Evolutionary conservation across 208 protist genomes (phyloP).

Genomic region (Trypanosoma congolense): DNA sequence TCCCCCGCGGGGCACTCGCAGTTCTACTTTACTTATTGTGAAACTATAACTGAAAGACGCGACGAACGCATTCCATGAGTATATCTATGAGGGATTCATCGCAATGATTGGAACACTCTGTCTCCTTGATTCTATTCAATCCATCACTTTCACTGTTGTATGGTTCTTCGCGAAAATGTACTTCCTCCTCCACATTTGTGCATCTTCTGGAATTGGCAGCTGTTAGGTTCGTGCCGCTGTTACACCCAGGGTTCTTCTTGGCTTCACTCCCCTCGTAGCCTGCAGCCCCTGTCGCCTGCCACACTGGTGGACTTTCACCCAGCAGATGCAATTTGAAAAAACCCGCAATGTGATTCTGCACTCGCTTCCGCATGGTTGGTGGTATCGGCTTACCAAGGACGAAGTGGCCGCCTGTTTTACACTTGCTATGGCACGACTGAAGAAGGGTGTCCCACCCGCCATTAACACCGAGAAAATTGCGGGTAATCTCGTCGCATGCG

Average conservation of each 20-base stretch:
- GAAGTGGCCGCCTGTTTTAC: background rate
- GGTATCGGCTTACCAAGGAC: background rate
- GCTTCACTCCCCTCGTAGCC: background rate
- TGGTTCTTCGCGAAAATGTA: background rate
- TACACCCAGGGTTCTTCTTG: background rate
- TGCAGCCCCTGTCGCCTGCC: background rate
- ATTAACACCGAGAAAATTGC: constrained; percentile 34
- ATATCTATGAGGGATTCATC: constrained; percentile 13
- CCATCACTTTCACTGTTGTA: background rate
- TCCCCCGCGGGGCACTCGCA: background rate
- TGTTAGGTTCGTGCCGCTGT: background rate
- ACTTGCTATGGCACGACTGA: background rate
- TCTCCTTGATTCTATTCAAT: background rate
- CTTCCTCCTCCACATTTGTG: background rate
- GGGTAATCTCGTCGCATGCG: constrained; percentile 53
- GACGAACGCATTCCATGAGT: constrained; percentile 20
- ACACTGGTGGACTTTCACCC: background rate
- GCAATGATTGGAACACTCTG: background rate
- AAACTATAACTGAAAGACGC: background rate
- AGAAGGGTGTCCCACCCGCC: constrained; percentile 43
- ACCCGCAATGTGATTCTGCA: constrained; percentile 9
- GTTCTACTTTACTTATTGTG: background rate
- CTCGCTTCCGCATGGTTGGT: constrained; percentile 5
- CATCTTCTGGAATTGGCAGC: constrained; percentile 1
- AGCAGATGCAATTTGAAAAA: constrained; percentile 12